These are phyloP conservation scores for Venturiaceae sp. DNA, from an alignment of 2,329 filamentous ascomycete genomes.

Conservation along the genomic window DNA sequence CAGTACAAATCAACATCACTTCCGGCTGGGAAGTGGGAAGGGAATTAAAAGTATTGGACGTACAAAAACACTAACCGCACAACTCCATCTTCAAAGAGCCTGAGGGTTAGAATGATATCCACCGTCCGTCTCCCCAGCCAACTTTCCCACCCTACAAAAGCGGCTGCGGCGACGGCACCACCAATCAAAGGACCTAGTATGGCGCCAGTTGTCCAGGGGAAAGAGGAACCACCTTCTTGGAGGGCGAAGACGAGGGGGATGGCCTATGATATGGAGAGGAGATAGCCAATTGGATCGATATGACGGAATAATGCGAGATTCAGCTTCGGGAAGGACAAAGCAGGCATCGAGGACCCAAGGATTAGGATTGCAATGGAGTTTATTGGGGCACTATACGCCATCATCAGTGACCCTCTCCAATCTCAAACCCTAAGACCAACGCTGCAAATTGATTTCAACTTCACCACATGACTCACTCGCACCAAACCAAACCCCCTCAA, in stretches of 20 bases:
- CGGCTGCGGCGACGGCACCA: background rate
- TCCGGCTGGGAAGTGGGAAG: background rate
- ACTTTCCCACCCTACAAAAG: background rate
- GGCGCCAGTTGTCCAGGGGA: background rate
- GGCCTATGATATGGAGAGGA: background rate
- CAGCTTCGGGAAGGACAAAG: background rate
- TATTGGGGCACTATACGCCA: background rate
- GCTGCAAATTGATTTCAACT: too few relatives aligned
- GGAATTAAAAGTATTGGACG: background rate
- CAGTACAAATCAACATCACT: background rate
- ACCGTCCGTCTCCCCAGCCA: background rate
- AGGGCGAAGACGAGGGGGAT: conserved; percentile 1
- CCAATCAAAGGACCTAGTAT: background rate
- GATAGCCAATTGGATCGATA: background rate
- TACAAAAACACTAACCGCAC: background rate
- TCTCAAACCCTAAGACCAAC: too few relatives aligned
- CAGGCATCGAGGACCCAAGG: background rate
- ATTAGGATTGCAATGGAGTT: background rate
- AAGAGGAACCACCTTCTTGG: background rate
- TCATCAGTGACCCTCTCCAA: too few relatives aligned
- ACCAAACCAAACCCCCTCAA: too few relatives aligned
- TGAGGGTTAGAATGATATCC: background rate
- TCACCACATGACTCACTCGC: too few relatives aligned
- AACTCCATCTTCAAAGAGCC: background rate
- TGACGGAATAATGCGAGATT: background rate